These are phyloP conservation scores for Scutellaria minor DNA, from an alignment of 257 asterid species.

Conservation along the genomic window DNA sequence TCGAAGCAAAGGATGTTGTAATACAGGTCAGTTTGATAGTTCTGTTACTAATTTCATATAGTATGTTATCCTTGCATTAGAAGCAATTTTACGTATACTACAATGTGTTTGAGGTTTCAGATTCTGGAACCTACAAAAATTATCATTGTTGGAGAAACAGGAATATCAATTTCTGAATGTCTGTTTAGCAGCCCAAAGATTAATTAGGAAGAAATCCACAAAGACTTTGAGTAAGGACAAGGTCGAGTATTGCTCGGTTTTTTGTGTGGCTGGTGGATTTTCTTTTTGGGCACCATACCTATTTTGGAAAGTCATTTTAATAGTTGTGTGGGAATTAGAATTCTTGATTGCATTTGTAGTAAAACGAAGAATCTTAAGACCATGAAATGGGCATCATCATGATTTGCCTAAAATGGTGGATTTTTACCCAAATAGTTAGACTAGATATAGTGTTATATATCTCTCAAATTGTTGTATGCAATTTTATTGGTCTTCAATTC, in stretches of 20 bases:
- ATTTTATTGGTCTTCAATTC: background rate
- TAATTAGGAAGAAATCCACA: background rate
- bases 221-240: background rate
- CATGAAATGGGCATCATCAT: conserved; percentile 21
- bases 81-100: conserved; percentile 7
- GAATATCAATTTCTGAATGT: conserved; percentile 14
- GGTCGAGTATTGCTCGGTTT: background rate
- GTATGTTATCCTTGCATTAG: conserved; percentile 10
- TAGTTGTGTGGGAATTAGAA: conserved; percentile 6
- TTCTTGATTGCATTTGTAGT: background rate
- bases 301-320: conserved; percentile 16
- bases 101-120: conserved; percentile 16
- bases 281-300: background rate
- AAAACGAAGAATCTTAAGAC: conserved; percentile 15
- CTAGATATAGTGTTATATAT: background rate
- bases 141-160: conserved; percentile 20
- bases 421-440: conserved; percentile 5
- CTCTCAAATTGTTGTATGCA: conserved; percentile 7
- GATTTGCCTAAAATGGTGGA: conserved; percentile 5
- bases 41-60: conserved; percentile 1
- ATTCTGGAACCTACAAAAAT: conserved; percentile 3
- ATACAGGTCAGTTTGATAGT: conserved; percentile 64
- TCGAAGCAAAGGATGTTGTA: conserved; percentile 80
- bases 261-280: conserved; percentile 31
- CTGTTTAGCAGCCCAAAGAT: conserved; percentile 20